Evolutionary conservation across 2,329 filamentous ascomycete species (phyloP), one percentile per base, ranked within the genome.

Genomic region (Diplodia scrobiculata): DNA sequence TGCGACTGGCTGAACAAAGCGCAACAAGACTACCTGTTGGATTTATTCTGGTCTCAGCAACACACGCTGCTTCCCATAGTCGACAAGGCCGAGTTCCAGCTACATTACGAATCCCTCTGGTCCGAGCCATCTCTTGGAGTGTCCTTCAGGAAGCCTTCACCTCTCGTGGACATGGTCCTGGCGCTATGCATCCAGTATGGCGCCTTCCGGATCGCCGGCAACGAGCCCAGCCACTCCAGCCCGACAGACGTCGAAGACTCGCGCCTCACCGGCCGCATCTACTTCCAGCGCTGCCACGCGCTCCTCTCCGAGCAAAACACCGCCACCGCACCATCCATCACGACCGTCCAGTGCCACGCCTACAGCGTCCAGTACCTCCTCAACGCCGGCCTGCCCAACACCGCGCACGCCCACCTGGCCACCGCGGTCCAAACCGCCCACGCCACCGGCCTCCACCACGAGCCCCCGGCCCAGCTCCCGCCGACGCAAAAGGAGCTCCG

Each of bases 131-230:
- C 66, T 6, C 48, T 62, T 19, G 38, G 38, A 1, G 45, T 62
- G 27, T 29, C 58, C 1, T 62, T 62, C 38, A 76, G 83, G 6
- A 78, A 78, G 63, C 75, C 79, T 2, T 85, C 83, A 2, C 78
- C 83, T 1, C 74, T 85, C 0, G 80, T 83, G 0, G 84, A 85
- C 66, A 84, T 85, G 27, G 73, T 84, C 38, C 71, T 85, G 17
- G 83, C 83, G 0, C 66, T 85, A 10, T 82, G 80, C 67, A 81
- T 85, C 75, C 83, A 85, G 71, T 80, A 81, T 47, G 78, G 79
- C 17, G 72, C 78, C 6, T 62, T 10, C 58, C 45, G 17, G 7
- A 41, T 17, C 36, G 4, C 1, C 5, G 13, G 38, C 13, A 29
- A 59, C 21, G 38, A 50, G 5, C 11, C 7, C 25, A 27, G 10